Percentiles rank a stretch among this genome's conserved stretches.
Conservation (phyloP, 345 rosid species). For the Erodium maritimum region DNA sequence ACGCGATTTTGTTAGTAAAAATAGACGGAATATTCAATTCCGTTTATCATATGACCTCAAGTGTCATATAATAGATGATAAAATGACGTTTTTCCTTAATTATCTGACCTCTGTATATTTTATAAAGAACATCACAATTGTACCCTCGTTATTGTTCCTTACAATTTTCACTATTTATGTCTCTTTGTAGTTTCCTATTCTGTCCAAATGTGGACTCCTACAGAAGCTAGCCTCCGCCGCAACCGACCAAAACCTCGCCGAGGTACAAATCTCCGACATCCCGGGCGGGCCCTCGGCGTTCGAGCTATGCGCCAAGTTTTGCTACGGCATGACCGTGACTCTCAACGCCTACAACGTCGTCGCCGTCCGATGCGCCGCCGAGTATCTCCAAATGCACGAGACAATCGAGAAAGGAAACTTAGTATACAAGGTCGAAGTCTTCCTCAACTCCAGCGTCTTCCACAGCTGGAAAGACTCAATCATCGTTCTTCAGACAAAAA, state of each 20-base stretch:
- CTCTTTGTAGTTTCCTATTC: slow-evolving; percentile 82
- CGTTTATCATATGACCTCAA: too few relatives aligned
- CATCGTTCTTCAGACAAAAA: slow-evolving; percentile 58
- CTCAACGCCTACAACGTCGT: slow-evolving; percentile 70
- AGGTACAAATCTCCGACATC: slow-evolving; percentile 50
- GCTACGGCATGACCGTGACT: slow-evolving; percentile 38
- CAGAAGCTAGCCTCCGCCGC: slow-evolving; percentile 44
- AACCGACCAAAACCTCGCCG: slow-evolving; percentile 34
- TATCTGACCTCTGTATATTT: too few relatives aligned
- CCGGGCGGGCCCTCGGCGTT: slow-evolving; percentile 77
- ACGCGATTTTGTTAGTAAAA: too few relatives aligned
- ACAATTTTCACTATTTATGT: too few relatives aligned
- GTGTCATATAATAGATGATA: too few relatives aligned
- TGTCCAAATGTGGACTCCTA: slow-evolving; percentile 54
- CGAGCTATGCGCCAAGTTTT: slow-evolving; percentile 45
- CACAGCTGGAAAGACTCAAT: slow-evolving; percentile 90
- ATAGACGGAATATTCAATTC: too few relatives aligned
- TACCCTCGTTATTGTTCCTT: background rate
- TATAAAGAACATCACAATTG: too few relatives aligned
- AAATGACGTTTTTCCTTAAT: background rate
- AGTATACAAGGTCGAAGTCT: slow-evolving; percentile 68
- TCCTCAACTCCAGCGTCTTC: slow-evolving; percentile 59
- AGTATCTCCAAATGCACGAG: slow-evolving; percentile 75
- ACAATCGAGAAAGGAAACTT: slow-evolving; percentile 69
- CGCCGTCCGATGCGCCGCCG: slow-evolving; percentile 65